Conservation (phyloP, 768 basidiomycete species). For the Lactarius psammicola region DNA sequence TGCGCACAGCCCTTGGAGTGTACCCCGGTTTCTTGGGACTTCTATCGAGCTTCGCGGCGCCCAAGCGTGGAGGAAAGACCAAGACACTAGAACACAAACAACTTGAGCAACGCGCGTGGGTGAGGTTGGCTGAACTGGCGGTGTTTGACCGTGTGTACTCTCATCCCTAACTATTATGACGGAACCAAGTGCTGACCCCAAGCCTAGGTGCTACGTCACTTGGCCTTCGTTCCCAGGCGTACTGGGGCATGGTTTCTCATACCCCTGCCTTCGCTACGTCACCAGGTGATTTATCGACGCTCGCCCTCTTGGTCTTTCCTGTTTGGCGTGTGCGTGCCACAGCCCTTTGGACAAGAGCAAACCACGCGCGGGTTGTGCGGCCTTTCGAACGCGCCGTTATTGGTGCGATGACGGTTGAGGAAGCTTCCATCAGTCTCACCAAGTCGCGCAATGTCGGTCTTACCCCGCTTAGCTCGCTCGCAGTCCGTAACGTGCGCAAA, state of each 20-base stretch:
- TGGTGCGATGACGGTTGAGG: constrained; percentile 49
- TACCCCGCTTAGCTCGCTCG: constrained; percentile 50
- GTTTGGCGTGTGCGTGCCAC: constrained; percentile 46
- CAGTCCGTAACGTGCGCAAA: constrained; percentile 48
- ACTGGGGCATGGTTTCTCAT: constrained; percentile 48
- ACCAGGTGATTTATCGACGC: constrained; percentile 52
- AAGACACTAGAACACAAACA: constrained; percentile 41
- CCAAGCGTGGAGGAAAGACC: constrained; percentile 33
- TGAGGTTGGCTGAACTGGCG: constrained; percentile 48
- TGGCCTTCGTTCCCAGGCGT: constrained; percentile 51
- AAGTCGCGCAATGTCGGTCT: constrained; percentile 33
- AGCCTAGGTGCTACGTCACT: constrained; percentile 34
- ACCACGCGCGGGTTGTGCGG: constrained; percentile 36
- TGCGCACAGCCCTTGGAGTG: constrained; percentile 44
- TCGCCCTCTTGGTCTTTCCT: constrained; percentile 54
- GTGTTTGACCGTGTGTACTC: constrained; percentile 40
- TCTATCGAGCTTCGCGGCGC: constrained; percentile 32
- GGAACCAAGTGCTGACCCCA: constrained; percentile 10
- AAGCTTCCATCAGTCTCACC: constrained; percentile 47
- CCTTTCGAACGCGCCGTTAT: constrained; percentile 58
- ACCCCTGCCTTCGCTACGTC: constrained; percentile 42
- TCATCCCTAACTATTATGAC: neutral
- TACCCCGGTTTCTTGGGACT: constrained; percentile 40
- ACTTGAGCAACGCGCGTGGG: constrained; percentile 50
- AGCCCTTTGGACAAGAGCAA: constrained; percentile 44